Percentiles rank a stretch among this genome's conserved stretches.
These are phyloP conservation scores for Phylloporus sp. DNA, from an alignment of 768 basidiomycete species.

Conservation along the genomic window DNA sequence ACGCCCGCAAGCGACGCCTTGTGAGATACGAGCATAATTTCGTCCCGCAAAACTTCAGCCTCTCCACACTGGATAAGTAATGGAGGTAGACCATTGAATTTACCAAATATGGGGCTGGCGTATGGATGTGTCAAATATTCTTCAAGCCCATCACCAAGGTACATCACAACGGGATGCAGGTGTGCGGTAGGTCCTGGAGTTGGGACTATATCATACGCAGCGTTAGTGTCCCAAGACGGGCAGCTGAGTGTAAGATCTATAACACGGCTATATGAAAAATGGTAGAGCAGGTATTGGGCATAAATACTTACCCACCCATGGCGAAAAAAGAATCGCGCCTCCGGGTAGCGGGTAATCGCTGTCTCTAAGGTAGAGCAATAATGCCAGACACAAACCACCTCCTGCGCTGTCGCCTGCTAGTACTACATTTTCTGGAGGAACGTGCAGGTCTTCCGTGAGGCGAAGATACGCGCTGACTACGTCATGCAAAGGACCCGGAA, in stretches of 20 bases:
- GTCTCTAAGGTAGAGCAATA: constrained; percentile 94
- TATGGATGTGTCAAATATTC: constrained; percentile 94
- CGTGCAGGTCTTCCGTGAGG: constrained; percentile 79
- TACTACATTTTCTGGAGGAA: constrained; percentile 87
- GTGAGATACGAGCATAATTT: constrained; percentile 85
- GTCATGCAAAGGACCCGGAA: constrained; percentile 87
- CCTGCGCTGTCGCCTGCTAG: constrained; percentile 92
- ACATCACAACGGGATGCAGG: constrained; percentile 90
- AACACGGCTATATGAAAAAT: constrained; percentile 3
- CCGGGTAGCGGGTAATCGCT: constrained; percentile 79
- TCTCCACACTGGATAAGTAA: constrained; percentile 90
- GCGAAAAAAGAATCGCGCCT: constrained; percentile 84
- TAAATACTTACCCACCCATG: constrained; percentile 94
- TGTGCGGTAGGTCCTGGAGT: constrained; percentile 70
- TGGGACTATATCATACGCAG: constrained; percentile 78
- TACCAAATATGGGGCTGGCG: constrained; percentile 90
- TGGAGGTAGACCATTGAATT: constrained; percentile 81
- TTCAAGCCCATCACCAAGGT: constrained; percentile 77
- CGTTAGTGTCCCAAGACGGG: constrained; percentile 96
- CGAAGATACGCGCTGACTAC: constrained; percentile 84
- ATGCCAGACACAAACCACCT: constrained; percentile 78
- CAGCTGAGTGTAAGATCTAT: constrained; percentile 93
- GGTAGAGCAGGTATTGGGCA: background rate
- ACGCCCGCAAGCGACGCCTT: constrained; percentile 89
- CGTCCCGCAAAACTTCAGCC: constrained; percentile 92